Evolutionary conservation across 1,284 basidiomycete genomes (phyloP).

Genomic region (Cryptococcus sp.): DNA sequence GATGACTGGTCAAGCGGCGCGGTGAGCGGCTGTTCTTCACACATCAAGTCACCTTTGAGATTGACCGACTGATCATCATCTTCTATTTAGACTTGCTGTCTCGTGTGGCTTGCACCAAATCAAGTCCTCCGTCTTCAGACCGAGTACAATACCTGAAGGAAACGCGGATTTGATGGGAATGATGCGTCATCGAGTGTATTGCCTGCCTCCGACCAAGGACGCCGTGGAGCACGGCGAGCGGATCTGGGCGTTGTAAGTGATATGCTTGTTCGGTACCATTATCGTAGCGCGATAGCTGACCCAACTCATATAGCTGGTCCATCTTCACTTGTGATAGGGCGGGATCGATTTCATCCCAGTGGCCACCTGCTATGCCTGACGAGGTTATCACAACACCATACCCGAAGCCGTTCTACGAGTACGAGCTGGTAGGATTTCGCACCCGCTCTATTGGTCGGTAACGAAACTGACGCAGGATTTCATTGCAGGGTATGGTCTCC

Average conservation of each 20-base stretch:
- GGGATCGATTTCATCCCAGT: slow-evolving; percentile 35
- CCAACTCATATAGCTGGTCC: slow-evolving; percentile 31
- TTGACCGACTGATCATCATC: not conserved
- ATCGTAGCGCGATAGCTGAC: not conserved
- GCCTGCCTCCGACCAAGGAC: slow-evolving; percentile 37
- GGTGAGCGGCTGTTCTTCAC: slow-evolving; percentile 13
- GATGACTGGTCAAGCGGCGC: slow-evolving; percentile 36
- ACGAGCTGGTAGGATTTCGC: slow-evolving; percentile 35
- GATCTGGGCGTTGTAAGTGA: slow-evolving; percentile 48
- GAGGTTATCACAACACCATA: slow-evolving; percentile 41
- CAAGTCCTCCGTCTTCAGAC: slow-evolving; percentile 29
- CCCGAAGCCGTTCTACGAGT: slow-evolving; percentile 43
- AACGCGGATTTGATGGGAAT: slow-evolving; percentile 25
- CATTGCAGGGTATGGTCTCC: slow-evolving; percentile 30
- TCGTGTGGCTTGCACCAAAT: slow-evolving; percentile 45
- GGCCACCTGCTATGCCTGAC: slow-evolving; percentile 35
- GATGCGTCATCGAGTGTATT: slow-evolving; percentile 35
- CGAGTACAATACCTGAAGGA: slow-evolving; percentile 11
- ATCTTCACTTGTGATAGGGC: slow-evolving; percentile 36
- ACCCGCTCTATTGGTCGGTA: not conserved
- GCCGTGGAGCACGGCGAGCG: slow-evolving; percentile 43
- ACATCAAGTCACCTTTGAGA: not conserved
- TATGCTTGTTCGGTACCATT: not conserved
- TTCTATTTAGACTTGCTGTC: slow-evolving; percentile 28
- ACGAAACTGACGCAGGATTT: not conserved